Evolutionary conservation across 495 filamentous ascomycete genomes (phyloP).

Genomic region (Hyaloscypha hepaticicola): DNA sequence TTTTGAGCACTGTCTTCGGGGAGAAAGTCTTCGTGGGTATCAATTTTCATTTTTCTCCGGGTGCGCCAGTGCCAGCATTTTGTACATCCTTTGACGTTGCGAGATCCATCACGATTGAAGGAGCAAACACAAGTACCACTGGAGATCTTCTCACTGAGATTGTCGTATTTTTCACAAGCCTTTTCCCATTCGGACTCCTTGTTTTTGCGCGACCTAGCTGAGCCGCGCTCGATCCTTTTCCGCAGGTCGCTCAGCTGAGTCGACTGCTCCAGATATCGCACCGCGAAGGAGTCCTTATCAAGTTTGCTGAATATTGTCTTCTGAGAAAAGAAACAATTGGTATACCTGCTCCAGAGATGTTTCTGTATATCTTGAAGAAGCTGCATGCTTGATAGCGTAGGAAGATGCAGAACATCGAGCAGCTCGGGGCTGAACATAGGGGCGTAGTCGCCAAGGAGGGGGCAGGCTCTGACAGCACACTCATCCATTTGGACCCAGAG

Average conservation of each 20-base stretch:
- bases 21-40: constrained; percentile 18
- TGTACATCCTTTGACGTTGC: constrained; percentile 37
- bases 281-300: constrained; percentile 41
- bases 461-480: constrained; percentile 6
- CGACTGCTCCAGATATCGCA: constrained; percentile 37
- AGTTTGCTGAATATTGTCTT: constrained; percentile 42
- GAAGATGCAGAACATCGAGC: constrained; percentile 44
- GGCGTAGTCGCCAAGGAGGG: constrained; percentile 13
- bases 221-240: constrained; percentile 34
- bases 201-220: constrained; percentile 21
- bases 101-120: constrained; percentile 31
- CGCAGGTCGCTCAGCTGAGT: constrained; percentile 31
- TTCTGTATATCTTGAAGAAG: constrained; percentile 41
- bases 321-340: background rate
- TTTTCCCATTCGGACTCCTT: constrained; percentile 41
- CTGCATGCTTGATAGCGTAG: constrained; percentile 35
- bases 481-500: constrained; percentile 26
- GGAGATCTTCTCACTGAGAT: constrained; percentile 33
- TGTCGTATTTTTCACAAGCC: constrained; percentile 34
- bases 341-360: constrained; percentile 39
- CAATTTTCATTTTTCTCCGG: constrained; percentile 30
- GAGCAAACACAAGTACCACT: constrained; percentile 33
- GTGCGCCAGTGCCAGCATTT: constrained; percentile 38
- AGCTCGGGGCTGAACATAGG: constrained; percentile 29
- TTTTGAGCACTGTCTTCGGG: constrained; percentile 24